Percentiles rank a stretch among this genome's conserved stretches.
Evolutionary conservation across 768 basidiomycete species (phyloP).

Genomic region (Trametes villosa): DNA sequence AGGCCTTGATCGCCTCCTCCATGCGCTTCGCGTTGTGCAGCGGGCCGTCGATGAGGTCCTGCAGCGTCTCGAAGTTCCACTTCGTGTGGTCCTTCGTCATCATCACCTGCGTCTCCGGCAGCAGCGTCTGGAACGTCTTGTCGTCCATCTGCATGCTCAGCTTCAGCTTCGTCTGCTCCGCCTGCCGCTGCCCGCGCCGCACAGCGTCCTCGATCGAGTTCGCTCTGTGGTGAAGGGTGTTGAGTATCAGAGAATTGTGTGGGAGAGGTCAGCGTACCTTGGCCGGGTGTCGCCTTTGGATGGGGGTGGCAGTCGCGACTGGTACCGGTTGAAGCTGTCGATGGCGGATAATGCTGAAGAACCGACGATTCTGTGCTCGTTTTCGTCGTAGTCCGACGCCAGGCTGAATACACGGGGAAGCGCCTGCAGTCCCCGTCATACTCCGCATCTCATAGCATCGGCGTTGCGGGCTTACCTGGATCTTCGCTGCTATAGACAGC

Average conservation of each 20-base stretch:
- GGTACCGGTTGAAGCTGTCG: slow-evolving; percentile 93
- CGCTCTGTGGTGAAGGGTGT: slow-evolving; percentile 47
- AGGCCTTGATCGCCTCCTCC: slow-evolving; percentile 92
- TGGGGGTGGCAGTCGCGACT: slow-evolving; percentile 65
- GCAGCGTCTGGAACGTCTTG: slow-evolving; percentile 78
- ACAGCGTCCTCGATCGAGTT: slow-evolving; percentile 87
- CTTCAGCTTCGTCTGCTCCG: slow-evolving; percentile 89
- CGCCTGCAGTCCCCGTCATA: slow-evolving; percentile 51
- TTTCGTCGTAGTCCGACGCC: slow-evolving; percentile 79
- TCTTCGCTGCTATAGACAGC: slow-evolving; percentile 74
- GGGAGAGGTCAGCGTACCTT: slow-evolving; percentile 49
- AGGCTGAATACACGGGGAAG: slow-evolving; percentile 85
- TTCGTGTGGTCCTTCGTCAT: slow-evolving; percentile 85
- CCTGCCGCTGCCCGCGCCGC: slow-evolving; percentile 85
- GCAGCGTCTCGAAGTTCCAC: slow-evolving; percentile 90
- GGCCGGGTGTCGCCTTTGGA: slow-evolving; percentile 57
- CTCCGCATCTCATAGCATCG: neutral
- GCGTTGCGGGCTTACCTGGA: slow-evolving; percentile 62
- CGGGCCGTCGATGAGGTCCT: slow-evolving; percentile 91
- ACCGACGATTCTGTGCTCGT: slow-evolving; percentile 80
- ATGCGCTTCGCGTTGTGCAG: slow-evolving; percentile 88
- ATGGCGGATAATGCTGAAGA: slow-evolving; percentile 85
- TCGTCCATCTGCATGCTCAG: slow-evolving; percentile 96
- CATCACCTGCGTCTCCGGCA: slow-evolving; percentile 91
- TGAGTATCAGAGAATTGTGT: neutral